These are phyloP conservation scores for Arachnomyces sp. DNA, from an alignment of 2,329 filamentous ascomycete genomes.

Conservation along the genomic window DNA sequence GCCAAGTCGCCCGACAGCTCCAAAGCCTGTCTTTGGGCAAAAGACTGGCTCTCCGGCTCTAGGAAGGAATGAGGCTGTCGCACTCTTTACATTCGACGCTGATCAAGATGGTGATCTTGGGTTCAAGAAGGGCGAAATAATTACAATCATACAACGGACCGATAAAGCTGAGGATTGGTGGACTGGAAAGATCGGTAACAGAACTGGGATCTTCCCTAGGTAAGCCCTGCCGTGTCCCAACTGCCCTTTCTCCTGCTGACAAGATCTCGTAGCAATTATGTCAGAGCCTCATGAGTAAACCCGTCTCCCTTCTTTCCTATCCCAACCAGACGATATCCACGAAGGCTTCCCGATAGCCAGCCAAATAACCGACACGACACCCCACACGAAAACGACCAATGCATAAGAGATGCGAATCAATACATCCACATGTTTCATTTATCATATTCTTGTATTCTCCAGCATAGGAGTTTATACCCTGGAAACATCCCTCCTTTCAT, in stretches of 20 bases:
- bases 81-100: slow-evolving; percentile 87
- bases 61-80: slow-evolving; percentile 70
- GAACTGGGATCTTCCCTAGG: slow-evolving; percentile 89
- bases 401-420: too few relatives aligned
- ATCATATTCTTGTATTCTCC: too few relatives aligned
- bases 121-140: slow-evolving; percentile 96
- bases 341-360: too few relatives aligned
- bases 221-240: slow-evolving; percentile 29
- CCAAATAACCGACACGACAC: too few relatives aligned
- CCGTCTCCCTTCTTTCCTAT: slow-evolving; percentile 9
- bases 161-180: slow-evolving; percentile 96
- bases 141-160: slow-evolving; percentile 89
- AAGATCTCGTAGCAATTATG: slow-evolving; percentile 23
- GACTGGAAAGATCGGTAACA: slow-evolving; percentile 80
- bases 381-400: too few relatives aligned
- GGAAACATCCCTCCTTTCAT: too few relatives aligned
- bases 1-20: slow-evolving; percentile 72
- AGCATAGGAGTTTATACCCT: too few relatives aligned
- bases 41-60: slow-evolving; percentile 37
- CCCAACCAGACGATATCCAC: too few relatives aligned
- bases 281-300: slow-evolving; percentile 23
- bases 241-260: neutral
- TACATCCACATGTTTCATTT: too few relatives aligned
- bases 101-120: slow-evolving; percentile 87
- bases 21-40: slow-evolving; percentile 71